Evolutionary conservation across 2,329 filamentous ascomycete genomes (phyloP), one percentile per base, ranked within the genome.

Genomic region (Trichoderma sp.): DNA sequence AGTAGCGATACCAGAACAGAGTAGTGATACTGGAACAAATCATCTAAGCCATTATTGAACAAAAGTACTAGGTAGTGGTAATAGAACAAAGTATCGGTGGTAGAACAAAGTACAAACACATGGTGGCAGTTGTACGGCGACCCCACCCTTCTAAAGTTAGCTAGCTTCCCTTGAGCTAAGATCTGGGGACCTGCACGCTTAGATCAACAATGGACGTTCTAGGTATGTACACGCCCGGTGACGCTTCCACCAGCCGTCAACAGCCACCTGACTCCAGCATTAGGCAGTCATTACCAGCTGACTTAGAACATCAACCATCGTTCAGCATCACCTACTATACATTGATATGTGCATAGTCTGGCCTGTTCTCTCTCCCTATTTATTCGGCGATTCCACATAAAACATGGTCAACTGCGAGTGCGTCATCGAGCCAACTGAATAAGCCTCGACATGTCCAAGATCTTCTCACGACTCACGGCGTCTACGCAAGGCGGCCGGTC

Each of bases 381-480:
- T 62, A 26, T 26, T 30, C 7, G 43, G 57, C 66, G 66, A 70
- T 62, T 62, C 56, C 24, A 62, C 56, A 70, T 70, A 43, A 70
- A 53, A 18, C 21, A 70, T 70, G 66, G 39, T 62, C 21, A 61
- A 30, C 57, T 43, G 39, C 39, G 39, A 9, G 39, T 53, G 36
- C 21, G 24, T 21, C 30, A 57, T 18, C 39, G 39, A 43, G 39
- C n/a, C 60, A 56, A 57, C 66, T 53, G 66, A 53, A 39, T 58
- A 18, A 21, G 28, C 60, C 28, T 72, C 72, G 39, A 43, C 15
- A 43, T 63, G 74, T 82, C 83, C 66, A 86, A 86, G 68, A 78
- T 86, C 63, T 86, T 88, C 74, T 84, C 84, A 28, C 83, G 82
- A 69, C 80, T 86, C 47, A 80, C 74, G 9, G 75, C 77, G 26